Base-by-base conservation (phyloP, 2,329 filamentous ascomycete species). In the Falciphora oryzae region DNA sequence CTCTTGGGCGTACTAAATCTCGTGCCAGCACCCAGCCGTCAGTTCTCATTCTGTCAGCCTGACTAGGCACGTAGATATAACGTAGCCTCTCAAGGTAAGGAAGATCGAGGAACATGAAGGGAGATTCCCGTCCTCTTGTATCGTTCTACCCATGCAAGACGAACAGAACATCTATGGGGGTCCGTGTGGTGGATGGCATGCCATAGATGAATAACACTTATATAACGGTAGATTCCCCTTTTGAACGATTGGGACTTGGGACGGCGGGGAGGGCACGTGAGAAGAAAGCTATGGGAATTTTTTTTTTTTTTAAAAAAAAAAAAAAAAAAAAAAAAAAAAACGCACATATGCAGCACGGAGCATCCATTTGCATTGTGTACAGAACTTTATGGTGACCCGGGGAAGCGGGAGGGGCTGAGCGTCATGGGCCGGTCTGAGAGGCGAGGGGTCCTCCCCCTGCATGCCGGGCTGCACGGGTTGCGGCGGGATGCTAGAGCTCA, bases 341-440 rank as follows among this genome's bases (percentile, higher is more conserved):
- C 50, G 53, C 25, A 50, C 60, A 76, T 95, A 96, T 69, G 92
- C 91, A 50, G 92, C 92, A 66, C 92, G 81, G 14, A 96, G 79
- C 85, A 95, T 91, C 92, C 93, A 96, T 79, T 91, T 91, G 77
- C 93, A 97, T 78, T 97, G 92, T 0, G 92, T 97, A 79, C 93
- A 97, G 79, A 91, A 97, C 69, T 89, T 86, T 72, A 97, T 97
- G n/a, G 89, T 88, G 63, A 97, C 83, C 59, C 92, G 86, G 4
- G 93, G 93, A 14, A 91, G 79, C 13, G 13, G 60, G 32, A 44
- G 60, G 32, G 28, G 8, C 35, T 38, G 27, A 28, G 60, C n/a
- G 11, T 28, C 35, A 13, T n/a, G 27, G 22, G 60, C 50, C n/a
- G 31, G 59, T 27, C 32, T 61, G 28, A 16, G 13, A 2, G 35